Evolutionary conservation across 495 filamentous ascomycete genomes (phyloP).

Genomic region (Mytilinidion resinicola): DNA sequence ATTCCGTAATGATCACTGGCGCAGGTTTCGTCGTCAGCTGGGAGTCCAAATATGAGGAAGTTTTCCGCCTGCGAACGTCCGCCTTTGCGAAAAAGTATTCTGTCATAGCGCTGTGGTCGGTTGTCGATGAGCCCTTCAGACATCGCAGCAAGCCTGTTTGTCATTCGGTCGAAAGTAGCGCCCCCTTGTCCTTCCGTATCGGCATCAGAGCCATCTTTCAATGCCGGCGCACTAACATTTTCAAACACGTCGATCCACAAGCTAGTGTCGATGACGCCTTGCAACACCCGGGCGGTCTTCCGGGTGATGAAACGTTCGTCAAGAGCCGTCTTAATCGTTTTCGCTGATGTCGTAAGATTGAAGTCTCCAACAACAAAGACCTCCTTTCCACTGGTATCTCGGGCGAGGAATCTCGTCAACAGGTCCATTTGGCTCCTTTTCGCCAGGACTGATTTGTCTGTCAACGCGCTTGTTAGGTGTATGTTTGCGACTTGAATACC

Average conservation of each 20-base stretch:
- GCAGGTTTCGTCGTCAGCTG: not conserved
- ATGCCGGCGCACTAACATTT: not conserved
- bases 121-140: not conserved
- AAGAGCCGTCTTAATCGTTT: not conserved
- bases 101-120: not conserved
- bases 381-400: not conserved
- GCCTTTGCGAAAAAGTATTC: not conserved
- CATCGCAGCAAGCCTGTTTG: not conserved
- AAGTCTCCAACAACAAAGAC: not conserved
- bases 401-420: not conserved
- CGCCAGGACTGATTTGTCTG: not conserved
- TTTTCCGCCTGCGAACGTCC: not conserved
- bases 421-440: not conserved
- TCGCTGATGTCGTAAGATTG: not conserved
- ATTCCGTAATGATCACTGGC: not conserved
- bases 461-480: not conserved
- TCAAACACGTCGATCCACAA: not conserved
- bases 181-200: not conserved
- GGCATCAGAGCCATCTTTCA: not conserved
- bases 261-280: not conserved
- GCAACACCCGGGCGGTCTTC: not conserved
- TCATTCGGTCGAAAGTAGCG: constrained; percentile 1
- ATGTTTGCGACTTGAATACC: not conserved
- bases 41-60: not conserved
- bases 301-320: not conserved